Percentiles rank a stretch among this genome's conserved stretches.
Conservation (phyloP, 1,139 yeast species). For the Nadsonia commutata region DNA sequence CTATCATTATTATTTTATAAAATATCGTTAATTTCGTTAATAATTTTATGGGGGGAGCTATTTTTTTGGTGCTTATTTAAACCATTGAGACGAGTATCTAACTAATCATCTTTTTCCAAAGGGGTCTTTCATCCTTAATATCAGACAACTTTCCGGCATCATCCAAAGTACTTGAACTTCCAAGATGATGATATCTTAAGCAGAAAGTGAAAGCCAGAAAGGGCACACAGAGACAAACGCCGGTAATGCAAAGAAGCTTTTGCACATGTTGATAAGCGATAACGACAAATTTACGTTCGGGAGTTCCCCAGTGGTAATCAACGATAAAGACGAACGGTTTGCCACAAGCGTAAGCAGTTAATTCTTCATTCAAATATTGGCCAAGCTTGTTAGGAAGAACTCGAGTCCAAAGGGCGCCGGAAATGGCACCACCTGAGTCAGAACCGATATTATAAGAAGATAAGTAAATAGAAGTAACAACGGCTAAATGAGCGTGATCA, state of each 20-base stretch:
- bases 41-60: neutral
- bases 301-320: slow-evolving; percentile 42
- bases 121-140: neutral
- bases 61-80: neutral
- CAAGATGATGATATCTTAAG: too few species aligned
- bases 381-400: slow-evolving; percentile 7
- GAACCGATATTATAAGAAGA: slow-evolving; percentile 12
- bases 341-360: too few species aligned
- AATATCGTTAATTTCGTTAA: neutral
- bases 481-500: slow-evolving; percentile 13
- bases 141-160: neutral
- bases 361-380: too few species aligned
- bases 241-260: too few species aligned
- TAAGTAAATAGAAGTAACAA: slow-evolving; percentile 13
- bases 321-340: too few species aligned
- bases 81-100: too few species aligned
- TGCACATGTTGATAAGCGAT: too few species aligned
- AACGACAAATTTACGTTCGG: slow-evolving; percentile 42
- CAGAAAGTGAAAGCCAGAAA: too few species aligned
- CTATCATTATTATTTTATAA: too few species aligned
- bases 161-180: too few species aligned
- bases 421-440: slow-evolving; percentile 11
- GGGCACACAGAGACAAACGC: too few species aligned
- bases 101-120: too few species aligned
- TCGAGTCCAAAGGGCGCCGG: slow-evolving; percentile 10